Conservation (phyloP, 257 asterid genomes). For the Paulownia fortunei region DNA sequence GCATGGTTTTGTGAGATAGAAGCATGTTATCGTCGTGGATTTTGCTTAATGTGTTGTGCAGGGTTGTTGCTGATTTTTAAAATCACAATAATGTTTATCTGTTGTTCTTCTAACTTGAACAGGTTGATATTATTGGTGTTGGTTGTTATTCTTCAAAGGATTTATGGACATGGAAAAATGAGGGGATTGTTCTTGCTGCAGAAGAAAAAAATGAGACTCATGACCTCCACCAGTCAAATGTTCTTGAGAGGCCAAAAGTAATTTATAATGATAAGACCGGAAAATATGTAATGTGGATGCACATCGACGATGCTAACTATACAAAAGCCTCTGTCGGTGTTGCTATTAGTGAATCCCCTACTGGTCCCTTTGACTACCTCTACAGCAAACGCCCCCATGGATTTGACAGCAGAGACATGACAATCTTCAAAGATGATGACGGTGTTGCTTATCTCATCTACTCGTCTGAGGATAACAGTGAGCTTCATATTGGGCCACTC, state of each 20-base stretch:
- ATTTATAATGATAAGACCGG: constrained; percentile 62
- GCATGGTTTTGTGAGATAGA: no score
- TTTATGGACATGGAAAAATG: constrained; percentile 81
- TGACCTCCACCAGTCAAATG: constrained; percentile 72
- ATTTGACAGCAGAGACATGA: constrained; percentile 84
- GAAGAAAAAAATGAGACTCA: constrained; percentile 63
- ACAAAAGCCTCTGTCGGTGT: constrained; percentile 79
- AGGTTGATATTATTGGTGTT: constrained; percentile 88
- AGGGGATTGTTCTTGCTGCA: constrained; percentile 75
- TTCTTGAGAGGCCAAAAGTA: constrained; percentile 87
- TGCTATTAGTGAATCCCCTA: constrained; percentile 64
- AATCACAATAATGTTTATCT: background rate
- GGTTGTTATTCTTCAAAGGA: constrained; percentile 86
- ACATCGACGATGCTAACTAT: constrained; percentile 76
- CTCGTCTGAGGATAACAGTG: constrained; percentile 83
- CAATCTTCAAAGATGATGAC: constrained; percentile 77
- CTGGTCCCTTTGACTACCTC: constrained; percentile 73
- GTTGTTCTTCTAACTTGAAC: constrained; percentile 8
- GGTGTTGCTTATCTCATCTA: constrained; percentile 70
- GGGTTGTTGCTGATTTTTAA: background rate
- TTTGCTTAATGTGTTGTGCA: background rate
- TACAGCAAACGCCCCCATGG: constrained; percentile 78
- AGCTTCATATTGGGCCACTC: constrained; percentile 75
- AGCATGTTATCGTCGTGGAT: no score
- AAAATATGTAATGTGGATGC: constrained; percentile 91